These are phyloP conservation scores for Fomitopsis schrenkii DNA, from an alignment of 1,284 basidiomycete species.

Conservation along the genomic window DNA sequence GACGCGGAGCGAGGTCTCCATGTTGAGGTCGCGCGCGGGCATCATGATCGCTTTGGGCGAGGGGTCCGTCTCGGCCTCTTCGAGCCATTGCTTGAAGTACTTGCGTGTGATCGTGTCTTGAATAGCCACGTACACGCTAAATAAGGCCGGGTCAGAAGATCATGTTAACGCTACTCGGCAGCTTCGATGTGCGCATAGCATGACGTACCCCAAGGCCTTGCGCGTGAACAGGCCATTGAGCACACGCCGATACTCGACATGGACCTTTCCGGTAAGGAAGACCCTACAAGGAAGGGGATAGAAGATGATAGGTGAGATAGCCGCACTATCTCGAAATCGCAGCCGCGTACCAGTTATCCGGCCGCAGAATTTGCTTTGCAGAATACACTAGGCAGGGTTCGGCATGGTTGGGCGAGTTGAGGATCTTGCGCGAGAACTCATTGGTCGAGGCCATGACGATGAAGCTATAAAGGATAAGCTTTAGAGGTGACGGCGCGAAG, in stretches of 20 bases:
- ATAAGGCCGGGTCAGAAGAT: neutral
- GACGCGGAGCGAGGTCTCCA: conserved; percentile 95
- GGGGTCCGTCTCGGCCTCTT: conserved; percentile 43
- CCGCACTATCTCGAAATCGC: neutral
- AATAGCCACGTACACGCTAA: conserved; percentile 81
- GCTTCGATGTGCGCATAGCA: neutral
- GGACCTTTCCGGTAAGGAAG: conserved; percentile 91
- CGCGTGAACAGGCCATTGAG: conserved; percentile 94
- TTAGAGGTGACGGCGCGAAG: neutral
- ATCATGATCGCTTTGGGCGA: conserved; percentile 80
- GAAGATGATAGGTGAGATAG: conserved; percentile 3
- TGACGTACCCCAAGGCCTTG: conserved; percentile 78
- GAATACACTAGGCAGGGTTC: conserved; percentile 94
- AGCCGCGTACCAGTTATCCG: conserved; percentile 82
- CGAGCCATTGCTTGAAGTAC: conserved; percentile 74
- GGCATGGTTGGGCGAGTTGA: conserved; percentile 86
- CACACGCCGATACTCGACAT: conserved; percentile 92
- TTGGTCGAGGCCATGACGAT: conserved; percentile 96
- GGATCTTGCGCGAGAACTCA: conserved; percentile 86
- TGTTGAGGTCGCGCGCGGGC: conserved; percentile 90
- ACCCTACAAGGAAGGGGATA: conserved; percentile 56
- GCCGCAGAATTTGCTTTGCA: conserved; percentile 83
- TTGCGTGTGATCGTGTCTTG: conserved; percentile 86
- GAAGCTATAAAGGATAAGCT: conserved; percentile 53
- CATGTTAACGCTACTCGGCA: neutral